These are phyloP conservation scores for Endoconidiophora polonica DNA, from an alignment of 2,329 filamentous ascomycete species.

Conservation along the genomic window DNA sequence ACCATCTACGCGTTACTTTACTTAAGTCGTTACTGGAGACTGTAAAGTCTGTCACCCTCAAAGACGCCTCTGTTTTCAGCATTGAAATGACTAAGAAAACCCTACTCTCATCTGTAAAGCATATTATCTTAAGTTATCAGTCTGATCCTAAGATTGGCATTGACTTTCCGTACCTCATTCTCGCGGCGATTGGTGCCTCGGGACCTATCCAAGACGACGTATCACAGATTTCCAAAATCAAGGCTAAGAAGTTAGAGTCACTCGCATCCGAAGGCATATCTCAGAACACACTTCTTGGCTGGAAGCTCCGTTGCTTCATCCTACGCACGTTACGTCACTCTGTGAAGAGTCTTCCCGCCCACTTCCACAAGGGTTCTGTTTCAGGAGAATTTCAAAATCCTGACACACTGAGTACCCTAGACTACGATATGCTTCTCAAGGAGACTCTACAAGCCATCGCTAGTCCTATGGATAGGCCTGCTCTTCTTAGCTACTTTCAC, in stretches of 20 bases:
- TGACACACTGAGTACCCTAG: conserved; percentile 1
- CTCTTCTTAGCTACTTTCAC: conserved; percentile 24
- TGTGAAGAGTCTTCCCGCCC: neutral
- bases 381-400: neutral
- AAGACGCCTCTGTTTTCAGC: conserved; percentile 13
- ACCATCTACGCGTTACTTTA: conserved; percentile 21
- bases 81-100: conserved; percentile 15
- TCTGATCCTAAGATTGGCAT: neutral
- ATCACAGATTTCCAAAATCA: conserved; percentile 10
- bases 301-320: conserved; percentile 30
- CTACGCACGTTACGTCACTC: conserved; percentile 14
- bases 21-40: conserved; percentile 21
- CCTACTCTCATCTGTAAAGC: conserved; percentile 10
- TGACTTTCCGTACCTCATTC: conserved; percentile 10
- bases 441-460: conserved; percentile 21
- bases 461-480: conserved; percentile 18
- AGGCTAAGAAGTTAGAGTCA: conserved; percentile 22
- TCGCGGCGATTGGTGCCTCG: conserved; percentile 13
- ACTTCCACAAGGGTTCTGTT: too few species aligned
- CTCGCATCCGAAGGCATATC: conserved; percentile 21
- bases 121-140: conserved; percentile 11
- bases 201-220: conserved; percentile 4
- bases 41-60: conserved; percentile 17
- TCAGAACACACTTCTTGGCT: conserved; percentile 24
- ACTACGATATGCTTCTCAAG: conserved; percentile 19